Conservation (phyloP, 1,284 basidiomycete genomes). For the Gymnopus androsaceus region DNA sequence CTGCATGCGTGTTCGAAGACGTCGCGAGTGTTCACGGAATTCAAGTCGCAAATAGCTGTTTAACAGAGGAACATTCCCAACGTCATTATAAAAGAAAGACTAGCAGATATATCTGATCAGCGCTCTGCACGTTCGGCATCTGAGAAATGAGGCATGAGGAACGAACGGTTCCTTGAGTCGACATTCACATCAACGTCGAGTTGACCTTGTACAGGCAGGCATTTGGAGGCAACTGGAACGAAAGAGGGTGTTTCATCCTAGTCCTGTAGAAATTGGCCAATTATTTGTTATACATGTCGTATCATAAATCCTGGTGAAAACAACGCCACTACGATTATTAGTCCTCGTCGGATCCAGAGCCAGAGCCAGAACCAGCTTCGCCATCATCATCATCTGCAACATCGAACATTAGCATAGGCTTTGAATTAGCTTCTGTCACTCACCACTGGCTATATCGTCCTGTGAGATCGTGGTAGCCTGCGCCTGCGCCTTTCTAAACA, state of each 20-base stretch:
- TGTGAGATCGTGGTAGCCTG: constrained; percentile 37
- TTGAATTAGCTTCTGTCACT: constrained; percentile 15
- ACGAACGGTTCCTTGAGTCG: neutral
- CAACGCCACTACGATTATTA: constrained; percentile 14
- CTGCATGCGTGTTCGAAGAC: no score
- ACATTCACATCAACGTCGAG: neutral
- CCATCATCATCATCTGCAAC: constrained; percentile 36
- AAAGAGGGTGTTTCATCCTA: neutral
- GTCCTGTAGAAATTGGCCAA: neutral
- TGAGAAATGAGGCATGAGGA: neutral
- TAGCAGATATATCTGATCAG: neutral
- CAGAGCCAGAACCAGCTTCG: constrained; percentile 33
- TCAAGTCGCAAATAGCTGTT: no score
- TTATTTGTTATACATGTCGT: neutral
- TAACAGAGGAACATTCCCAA: no score
- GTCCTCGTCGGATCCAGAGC: constrained; percentile 40
- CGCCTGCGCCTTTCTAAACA: constrained; percentile 55
- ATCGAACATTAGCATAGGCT: neutral
- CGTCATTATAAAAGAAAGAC: neutral
- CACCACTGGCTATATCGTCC: constrained; percentile 48
- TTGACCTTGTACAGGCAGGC: neutral
- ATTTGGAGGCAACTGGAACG: neutral
- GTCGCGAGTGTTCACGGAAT: no score
- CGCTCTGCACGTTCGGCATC: neutral
- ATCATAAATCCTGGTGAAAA: neutral